Conservation (phyloP, 768 basidiomycete species). For the Hygrocybe coccinea region DNA sequence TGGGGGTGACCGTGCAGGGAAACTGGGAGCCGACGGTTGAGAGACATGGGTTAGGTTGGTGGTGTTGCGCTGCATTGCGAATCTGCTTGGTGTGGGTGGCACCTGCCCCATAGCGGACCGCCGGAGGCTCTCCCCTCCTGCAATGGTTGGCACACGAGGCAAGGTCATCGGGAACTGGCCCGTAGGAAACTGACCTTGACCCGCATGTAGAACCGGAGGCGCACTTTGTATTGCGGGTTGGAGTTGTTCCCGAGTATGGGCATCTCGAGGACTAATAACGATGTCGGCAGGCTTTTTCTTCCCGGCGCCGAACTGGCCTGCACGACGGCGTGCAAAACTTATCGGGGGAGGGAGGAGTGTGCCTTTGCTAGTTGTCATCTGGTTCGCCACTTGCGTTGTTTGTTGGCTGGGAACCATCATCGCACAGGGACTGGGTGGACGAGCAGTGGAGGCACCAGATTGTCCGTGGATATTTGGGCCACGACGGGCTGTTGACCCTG, state of each 20-base stretch:
- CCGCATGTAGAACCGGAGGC: slow-evolving; percentile 57
- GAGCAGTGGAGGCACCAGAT: slow-evolving; percentile 17
- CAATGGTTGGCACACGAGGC: slow-evolving; percentile 55
- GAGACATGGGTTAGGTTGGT: slow-evolving; percentile 14
- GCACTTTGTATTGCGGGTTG: slow-evolving; percentile 73
- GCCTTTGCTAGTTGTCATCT: slow-evolving; percentile 18
- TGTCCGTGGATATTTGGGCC: slow-evolving; percentile 18
- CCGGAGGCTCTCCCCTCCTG: slow-evolving; percentile 41
- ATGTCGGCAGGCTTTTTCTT: slow-evolving; percentile 78
- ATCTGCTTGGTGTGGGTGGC: slow-evolving; percentile 62
- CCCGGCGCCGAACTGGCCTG: slow-evolving; percentile 52
- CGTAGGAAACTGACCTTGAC: slow-evolving; percentile 38
- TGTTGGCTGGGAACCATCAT: slow-evolving; percentile 26
- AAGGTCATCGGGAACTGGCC: slow-evolving; percentile 58
- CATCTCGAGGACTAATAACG: slow-evolving; percentile 65
- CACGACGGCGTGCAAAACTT: slow-evolving; percentile 72
- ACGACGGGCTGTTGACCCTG: slow-evolving; percentile 5
- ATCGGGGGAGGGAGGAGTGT: slow-evolving; percentile 62
- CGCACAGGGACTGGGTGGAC: slow-evolving; percentile 33
- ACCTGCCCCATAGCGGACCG: slow-evolving; percentile 55
- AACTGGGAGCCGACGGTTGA: slow-evolving; percentile 26
- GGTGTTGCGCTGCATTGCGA: slow-evolving; percentile 12
- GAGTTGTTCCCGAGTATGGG: slow-evolving; percentile 48
- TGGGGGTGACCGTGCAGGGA: slow-evolving; percentile 46
- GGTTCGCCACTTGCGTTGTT: slow-evolving; percentile 17